Evolutionary conservation across 345 rosid genomes (phyloP), one percentile per base, ranked within the genome.

Genomic region (Rhizophora mangle): DNA sequence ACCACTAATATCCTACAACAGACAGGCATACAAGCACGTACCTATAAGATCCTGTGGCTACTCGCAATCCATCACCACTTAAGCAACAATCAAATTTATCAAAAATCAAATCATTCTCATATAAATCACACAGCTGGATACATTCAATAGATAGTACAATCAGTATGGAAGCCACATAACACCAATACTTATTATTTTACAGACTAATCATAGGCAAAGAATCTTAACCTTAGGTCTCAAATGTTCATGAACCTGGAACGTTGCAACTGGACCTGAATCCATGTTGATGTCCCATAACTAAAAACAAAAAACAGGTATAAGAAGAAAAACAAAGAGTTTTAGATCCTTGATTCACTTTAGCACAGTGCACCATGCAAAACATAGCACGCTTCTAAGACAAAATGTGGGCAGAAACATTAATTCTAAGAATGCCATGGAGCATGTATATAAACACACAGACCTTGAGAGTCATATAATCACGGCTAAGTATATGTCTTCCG

Each of bases 381-480:
- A 39, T 39, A 39, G 15, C 13, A 39, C 3, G 46, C 49, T 43
- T 43, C 19, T 15, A 43, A 43, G 18, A 13, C 49, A 43, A 0
- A 43, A 43, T 11, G 49, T 43, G 49, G 49, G 49, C 49, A 43
- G 49, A 43, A 43, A 13, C 16, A 13, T 43, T 43, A 0, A 43
- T 13, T 19, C 19, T 43, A 43, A 13, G 49, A 43, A 43, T 43
- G 49, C 49, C 18, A 43, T 11, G 1, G 19, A 43, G 19, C 16
- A n/a, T 22, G 32, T 6, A 19, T 9, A 71, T 24, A 62, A 49
- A 63, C 19, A 60, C 46, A n/a, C 74, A 54, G 71, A 96, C 99
- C 99, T 96, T 96, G 61, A 96, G 96, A 47, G 97, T 89, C 99
- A 96, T 96, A 85, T 96, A 96, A 72, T 96, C 99, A 22, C 99